These are phyloP conservation scores for Lactarius vividus DNA, from an alignment of 768 basidiomycete species.

Conservation along the genomic window DNA sequence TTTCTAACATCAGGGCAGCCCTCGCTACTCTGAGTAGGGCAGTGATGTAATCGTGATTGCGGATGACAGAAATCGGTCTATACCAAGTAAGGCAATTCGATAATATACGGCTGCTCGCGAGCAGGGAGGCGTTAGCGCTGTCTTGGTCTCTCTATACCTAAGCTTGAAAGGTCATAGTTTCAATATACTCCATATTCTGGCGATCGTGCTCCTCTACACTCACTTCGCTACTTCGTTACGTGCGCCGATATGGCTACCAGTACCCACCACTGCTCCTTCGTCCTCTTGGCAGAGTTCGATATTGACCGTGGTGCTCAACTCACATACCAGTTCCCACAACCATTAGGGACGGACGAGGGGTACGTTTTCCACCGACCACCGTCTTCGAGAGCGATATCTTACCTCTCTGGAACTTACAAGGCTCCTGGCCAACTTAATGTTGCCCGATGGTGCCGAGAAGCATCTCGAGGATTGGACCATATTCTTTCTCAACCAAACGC, in stretches of 20 bases:
- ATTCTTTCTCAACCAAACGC: conserved; percentile 95
- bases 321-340: conserved; percentile 94
- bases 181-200: neutral
- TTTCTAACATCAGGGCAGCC: conserved; percentile 23
- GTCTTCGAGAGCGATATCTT: neutral
- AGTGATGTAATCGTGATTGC: conserved; percentile 9
- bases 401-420: conserved; percentile 41
- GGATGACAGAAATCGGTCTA: neutral
- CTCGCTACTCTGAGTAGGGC: conserved; percentile 18
- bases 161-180: neutral
- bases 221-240: neutral
- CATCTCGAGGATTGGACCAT: conserved; percentile 97
- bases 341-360: conserved; percentile 94
- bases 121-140: neutral
- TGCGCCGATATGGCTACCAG: conserved; percentile 48
- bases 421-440: conserved; percentile 93
- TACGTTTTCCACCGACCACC: conserved; percentile 38
- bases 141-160: neutral
- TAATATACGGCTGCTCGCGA: neutral
- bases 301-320: conserved; percentile 92
- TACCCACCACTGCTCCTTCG: conserved; percentile 84
- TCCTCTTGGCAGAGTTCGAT: conserved; percentile 98
- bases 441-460: conserved; percentile 96
- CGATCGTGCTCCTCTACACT: neutral
- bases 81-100: conserved; percentile 9